phyloP scores from a whole-genome alignment of 2,329 filamentous ascomycete genomes.

The Trichoderma atrobrunneum region DNA sequence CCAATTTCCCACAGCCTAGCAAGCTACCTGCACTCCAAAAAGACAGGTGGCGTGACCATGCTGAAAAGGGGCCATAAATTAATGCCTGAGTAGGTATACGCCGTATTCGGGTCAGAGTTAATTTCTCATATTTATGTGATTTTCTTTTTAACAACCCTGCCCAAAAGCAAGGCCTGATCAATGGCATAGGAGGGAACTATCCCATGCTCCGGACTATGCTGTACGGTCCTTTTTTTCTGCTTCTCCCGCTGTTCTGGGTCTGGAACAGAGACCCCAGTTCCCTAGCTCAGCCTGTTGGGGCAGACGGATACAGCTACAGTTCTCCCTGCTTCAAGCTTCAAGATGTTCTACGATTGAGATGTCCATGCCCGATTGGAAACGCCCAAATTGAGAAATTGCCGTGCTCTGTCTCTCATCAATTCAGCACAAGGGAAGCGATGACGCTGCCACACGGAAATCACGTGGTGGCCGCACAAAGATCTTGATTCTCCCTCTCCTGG shows the following conservation, averaged over 20 bases:
- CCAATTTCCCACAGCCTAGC: slow-evolving; percentile 16
- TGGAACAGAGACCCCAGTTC: background rate
- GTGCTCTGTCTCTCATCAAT: background rate
- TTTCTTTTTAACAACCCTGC: background rate
- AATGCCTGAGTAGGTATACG: slow-evolving; percentile 16
- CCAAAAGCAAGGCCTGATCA: background rate
- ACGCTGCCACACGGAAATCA: background rate
- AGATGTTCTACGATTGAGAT: background rate
- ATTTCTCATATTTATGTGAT: slow-evolving; percentile 3
- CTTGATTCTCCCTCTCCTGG: background rate
- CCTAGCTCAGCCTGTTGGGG: background rate
- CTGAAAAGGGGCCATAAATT: slow-evolving; percentile 14
- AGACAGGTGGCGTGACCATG: slow-evolving; percentile 18
- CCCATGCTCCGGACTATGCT: background rate
- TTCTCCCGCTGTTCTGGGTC: background rate
- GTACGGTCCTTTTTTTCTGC: background rate
- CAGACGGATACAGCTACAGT: background rate
- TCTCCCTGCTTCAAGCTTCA: background rate
- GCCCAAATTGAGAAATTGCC: background rate
- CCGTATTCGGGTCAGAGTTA: slow-evolving; percentile 9
- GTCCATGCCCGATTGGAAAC: background rate
- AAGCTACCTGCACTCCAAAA: slow-evolving; percentile 12
- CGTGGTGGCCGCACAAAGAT: background rate
- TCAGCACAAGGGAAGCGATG: background rate
- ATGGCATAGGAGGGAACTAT: background rate